Evolutionary conservation across 2,329 filamentous ascomycete species (phyloP).

Genomic region (Sporothrix protearum): DNA sequence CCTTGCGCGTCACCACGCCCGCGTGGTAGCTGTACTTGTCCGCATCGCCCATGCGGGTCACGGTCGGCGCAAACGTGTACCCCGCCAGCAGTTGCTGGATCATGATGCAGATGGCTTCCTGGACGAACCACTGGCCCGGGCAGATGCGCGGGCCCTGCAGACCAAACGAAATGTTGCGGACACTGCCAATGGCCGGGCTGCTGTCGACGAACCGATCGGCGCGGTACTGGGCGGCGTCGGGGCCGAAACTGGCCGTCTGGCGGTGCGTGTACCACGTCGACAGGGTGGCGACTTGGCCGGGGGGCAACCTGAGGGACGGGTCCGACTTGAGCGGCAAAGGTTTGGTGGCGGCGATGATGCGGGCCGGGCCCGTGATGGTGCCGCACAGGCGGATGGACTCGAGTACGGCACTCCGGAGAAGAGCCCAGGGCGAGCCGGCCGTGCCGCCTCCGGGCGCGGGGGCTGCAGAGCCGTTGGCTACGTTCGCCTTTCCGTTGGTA

Average conservation of each 20-base stretch:
- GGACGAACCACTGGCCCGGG: conserved; percentile 21
- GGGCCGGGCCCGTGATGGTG: conserved; percentile 18
- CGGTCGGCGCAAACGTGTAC: conserved; percentile 16
- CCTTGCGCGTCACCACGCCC: conserved; percentile 20
- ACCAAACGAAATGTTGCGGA: conserved; percentile 21
- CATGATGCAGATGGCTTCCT: conserved; percentile 24
- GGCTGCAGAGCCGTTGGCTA: not conserved
- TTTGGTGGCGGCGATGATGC: conserved; percentile 15
- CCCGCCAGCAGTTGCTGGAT: conserved; percentile 14
- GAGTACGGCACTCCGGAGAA: conserved; percentile 19
- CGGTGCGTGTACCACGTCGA: conserved; percentile 20
- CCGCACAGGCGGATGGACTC: conserved; percentile 23
- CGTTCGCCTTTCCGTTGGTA: not conserved
- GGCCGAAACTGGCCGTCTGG: conserved; percentile 4
- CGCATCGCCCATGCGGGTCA: not conserved
- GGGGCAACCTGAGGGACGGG: conserved; percentile 3
- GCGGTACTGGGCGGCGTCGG: conserved; percentile 20
- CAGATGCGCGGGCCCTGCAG: conserved; percentile 22
- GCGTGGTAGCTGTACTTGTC: conserved; percentile 24
- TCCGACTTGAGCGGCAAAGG: conserved; percentile 17
- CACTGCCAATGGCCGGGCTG: conserved; percentile 15
- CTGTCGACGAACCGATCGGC: conserved; percentile 20
- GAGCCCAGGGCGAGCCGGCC: conserved; percentile 17
- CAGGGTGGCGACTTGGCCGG: conserved; percentile 20
- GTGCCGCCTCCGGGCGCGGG: conserved; percentile 4